Percentiles rank a stretch among this genome's conserved stretches.
Conservation (phyloP, 192 early-diverging fungal species). For the Umbelopsis sp. region DNA sequence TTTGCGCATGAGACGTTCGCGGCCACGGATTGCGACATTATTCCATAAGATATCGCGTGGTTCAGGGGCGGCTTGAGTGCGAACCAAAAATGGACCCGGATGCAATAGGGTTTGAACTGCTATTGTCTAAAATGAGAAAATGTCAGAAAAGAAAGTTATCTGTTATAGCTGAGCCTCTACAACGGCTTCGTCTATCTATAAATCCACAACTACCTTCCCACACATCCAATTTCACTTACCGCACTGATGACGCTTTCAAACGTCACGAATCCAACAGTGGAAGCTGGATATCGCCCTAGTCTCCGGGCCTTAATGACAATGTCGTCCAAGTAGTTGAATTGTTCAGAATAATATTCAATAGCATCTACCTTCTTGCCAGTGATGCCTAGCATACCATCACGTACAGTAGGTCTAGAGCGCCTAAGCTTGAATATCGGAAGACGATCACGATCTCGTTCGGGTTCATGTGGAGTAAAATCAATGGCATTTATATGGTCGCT, state of each 20-base stretch:
- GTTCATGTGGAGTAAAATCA: slow-evolving; percentile 19
- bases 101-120: slow-evolving; percentile 67
- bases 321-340: slow-evolving; percentile 58
- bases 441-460: background rate
- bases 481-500: slow-evolving; percentile 19
- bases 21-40: slow-evolving; percentile 64
- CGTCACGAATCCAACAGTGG: slow-evolving; percentile 79
- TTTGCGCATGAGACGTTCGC: slow-evolving; percentile 55
- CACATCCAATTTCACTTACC: slow-evolving; percentile 35
- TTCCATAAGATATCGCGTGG: slow-evolving; percentile 79
- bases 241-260: slow-evolving; percentile 73
- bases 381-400: slow-evolving; percentile 43
- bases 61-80: slow-evolving; percentile 67
- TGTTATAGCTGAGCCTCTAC: no score
- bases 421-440: background rate
- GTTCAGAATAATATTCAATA: slow-evolving; percentile 61
- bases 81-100: slow-evolving; percentile 65
- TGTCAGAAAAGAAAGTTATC: no score
- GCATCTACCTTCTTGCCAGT: slow-evolving; percentile 67
- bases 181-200: no score
- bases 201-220: no score
- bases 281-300: slow-evolving; percentile 41
- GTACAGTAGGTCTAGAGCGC: slow-evolving; percentile 41
- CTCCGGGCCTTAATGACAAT: slow-evolving; percentile 48
- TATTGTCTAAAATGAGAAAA: slow-evolving; percentile 45